Evolutionary conservation across 2,329 filamentous ascomycete species (phyloP).

Genomic region (Cladophialophora chaetospira): DNA sequence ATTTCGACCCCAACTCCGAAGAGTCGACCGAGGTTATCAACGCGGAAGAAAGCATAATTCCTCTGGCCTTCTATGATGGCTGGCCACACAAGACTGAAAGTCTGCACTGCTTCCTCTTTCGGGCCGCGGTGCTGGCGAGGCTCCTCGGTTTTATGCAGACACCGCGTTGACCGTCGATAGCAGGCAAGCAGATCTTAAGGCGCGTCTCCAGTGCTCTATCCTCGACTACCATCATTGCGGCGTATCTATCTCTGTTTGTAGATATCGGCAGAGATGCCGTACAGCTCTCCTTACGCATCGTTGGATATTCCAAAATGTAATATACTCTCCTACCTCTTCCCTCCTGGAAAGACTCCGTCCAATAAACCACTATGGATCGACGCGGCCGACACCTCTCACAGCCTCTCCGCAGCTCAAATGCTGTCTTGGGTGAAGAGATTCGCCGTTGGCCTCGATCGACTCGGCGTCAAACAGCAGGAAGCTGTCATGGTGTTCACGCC

Average conservation of each 20-base stretch:
- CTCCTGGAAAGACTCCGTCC: constrained; percentile 39
- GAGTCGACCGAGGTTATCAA: not conserved
- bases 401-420: constrained; percentile 61
- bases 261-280: constrained; percentile 24
- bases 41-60: not conserved
- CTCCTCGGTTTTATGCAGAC: not conserved
- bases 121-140: not conserved
- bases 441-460: constrained; percentile 63
- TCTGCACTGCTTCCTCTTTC: not conserved
- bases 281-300: constrained; percentile 23
- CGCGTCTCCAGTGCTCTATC: not conserved
- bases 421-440: constrained; percentile 68
- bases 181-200: not conserved
- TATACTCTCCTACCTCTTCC: constrained; percentile 51
- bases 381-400: constrained; percentile 62
- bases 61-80: not conserved
- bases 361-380: constrained; percentile 57
- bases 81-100: not conserved
- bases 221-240: not conserved
- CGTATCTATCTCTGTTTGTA: not conserved
- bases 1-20: not conserved
- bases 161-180: not conserved
- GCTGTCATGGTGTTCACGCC: constrained; percentile 69
- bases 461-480: constrained; percentile 64
- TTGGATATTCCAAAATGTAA: constrained; percentile 46